Evolutionary conservation across 306 rosid genomes (phyloP).

Genomic region (Dryas octopetala): DNA sequence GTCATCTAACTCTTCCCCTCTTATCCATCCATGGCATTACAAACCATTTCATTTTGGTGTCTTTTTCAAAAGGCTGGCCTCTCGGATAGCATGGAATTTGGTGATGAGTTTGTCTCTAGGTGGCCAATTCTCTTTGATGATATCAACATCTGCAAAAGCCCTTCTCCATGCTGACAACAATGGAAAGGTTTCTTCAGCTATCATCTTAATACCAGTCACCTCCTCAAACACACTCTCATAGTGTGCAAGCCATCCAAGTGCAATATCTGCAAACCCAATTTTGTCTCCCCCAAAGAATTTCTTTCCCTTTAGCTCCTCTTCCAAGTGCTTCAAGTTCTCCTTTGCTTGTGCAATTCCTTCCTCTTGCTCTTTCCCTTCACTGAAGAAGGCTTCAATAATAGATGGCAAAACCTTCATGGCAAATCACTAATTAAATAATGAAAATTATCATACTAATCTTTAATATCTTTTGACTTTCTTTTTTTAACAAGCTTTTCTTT

Average conservation of each 20-base stretch:
- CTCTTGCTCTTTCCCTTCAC: conserved; percentile 36
- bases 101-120: conserved; percentile 26
- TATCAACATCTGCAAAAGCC: conserved; percentile 24
- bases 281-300: too few relatives aligned
- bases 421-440: not conserved
- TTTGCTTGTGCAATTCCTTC: conserved; percentile 16
- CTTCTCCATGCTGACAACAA: too few relatives aligned
- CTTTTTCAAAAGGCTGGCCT: not conserved
- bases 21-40: too few relatives aligned
- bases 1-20: too few relatives aligned
- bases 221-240: too few relatives aligned
- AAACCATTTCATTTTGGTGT: not conserved
- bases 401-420: not conserved
- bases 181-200: too few relatives aligned
- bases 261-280: too few relatives aligned
- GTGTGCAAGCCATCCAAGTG: too few relatives aligned
- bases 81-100: not conserved
- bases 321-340: conserved; percentile 25
- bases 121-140: conserved; percentile 36
- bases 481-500: too few relatives aligned
- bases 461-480: too few relatives aligned
- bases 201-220: too few relatives aligned
- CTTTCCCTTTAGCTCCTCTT: conserved; percentile 25
- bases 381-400: not conserved
- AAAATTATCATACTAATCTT: too few relatives aligned